Base-by-base conservation (phyloP, 75 land plant genomes). In the Pinus taeda region DNA sequence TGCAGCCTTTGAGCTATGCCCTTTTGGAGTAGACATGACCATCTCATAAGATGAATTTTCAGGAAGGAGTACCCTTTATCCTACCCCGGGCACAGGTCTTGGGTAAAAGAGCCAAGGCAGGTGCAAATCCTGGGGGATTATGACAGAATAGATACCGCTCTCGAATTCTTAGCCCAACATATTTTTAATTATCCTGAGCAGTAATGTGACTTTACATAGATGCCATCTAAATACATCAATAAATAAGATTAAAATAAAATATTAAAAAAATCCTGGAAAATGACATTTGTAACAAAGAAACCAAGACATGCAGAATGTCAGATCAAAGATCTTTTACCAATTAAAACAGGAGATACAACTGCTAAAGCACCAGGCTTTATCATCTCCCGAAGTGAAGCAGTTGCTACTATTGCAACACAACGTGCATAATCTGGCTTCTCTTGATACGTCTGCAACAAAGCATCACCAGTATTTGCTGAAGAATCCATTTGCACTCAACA, bases 341-440 rank as follows among this genome's bases (percentile, higher is more conserved):
- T 76, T 4, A 74, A 76, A n/a, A 97, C 88, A 4, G 99, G 99
- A 56, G 99, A 97, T 71, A 95, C 59, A 57, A 95, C 97, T 21
- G 99, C 99, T 79, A 97, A 84, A 60, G 93, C 96, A 66, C 99
- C 99, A 74, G 99, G 99, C 81, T 97, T 97, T 55, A 97, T 97
- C 99, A 97, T 97, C 77, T 97, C 99, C 49, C 90, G 86, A 63
- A 97, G 83, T 7, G 99, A 93, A 71, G 99, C 95, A 73, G 98
- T 89, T 83, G 99, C 99, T 13, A 97, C 99, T 80, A 97, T 97
- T 14, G 99, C 93, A 61, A 97, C 99, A 81, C 99, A 97, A 20
- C 99, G 95, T 26, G 90, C 89, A 84, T 97, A 97, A 78, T 97
- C 99, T 21, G 99, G 99, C 72, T 97, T 97, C 62, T 95, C 99